phyloP scores from a whole-genome alignment of 1,284 basidiomycete species.

The Rhodotorula sp. region DNA sequence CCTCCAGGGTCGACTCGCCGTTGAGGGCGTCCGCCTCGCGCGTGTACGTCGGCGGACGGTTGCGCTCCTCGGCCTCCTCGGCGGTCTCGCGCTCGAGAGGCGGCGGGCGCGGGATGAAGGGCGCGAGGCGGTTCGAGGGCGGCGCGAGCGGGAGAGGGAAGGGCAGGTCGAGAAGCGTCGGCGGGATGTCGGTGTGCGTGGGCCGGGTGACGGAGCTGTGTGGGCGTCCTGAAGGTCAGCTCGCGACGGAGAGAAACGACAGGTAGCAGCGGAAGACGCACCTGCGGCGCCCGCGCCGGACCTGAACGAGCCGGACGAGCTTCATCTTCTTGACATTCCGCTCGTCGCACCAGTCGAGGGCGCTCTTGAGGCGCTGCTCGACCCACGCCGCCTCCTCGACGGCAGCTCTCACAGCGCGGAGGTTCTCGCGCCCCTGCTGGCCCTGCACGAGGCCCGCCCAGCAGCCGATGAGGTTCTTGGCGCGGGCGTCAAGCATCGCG shows the following conservation, averaged over 20 bases:
- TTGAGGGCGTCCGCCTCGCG: constrained; percentile 6
- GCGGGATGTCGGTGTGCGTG: constrained; percentile 16
- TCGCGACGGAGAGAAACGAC: fast-evolving
- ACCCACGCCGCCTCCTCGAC: constrained; percentile 33
- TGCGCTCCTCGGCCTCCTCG: constrained; percentile 1
- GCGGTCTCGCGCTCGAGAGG: constrained; percentile 6
- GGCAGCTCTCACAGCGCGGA: constrained; percentile 3
- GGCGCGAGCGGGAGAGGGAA: constrained; percentile 25
- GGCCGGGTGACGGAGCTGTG: constrained; percentile 13
- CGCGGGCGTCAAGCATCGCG: constrained; percentile 20
- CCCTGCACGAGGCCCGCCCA: constrained; percentile 24
- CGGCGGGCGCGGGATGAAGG: constrained; percentile 24
- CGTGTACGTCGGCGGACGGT: constrained; percentile 23
- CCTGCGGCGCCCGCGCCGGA: not conserved
- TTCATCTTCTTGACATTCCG: constrained; percentile 1
- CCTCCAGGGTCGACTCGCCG: constrained; percentile 21
- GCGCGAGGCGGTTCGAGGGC: constrained; percentile 14
- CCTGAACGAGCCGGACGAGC: constrained; percentile 6
- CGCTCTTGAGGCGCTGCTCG: constrained; percentile 7
- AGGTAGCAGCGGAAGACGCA: not conserved
- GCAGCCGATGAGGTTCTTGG: constrained; percentile 8
- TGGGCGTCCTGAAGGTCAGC: no score
- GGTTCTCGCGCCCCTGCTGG: not conserved
- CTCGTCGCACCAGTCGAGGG: constrained; percentile 23
- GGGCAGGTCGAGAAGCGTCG: constrained; percentile 25